Evolutionary conservation across 805 yeast species (phyloP).

Genomic region (Candida morakotiae): DNA sequence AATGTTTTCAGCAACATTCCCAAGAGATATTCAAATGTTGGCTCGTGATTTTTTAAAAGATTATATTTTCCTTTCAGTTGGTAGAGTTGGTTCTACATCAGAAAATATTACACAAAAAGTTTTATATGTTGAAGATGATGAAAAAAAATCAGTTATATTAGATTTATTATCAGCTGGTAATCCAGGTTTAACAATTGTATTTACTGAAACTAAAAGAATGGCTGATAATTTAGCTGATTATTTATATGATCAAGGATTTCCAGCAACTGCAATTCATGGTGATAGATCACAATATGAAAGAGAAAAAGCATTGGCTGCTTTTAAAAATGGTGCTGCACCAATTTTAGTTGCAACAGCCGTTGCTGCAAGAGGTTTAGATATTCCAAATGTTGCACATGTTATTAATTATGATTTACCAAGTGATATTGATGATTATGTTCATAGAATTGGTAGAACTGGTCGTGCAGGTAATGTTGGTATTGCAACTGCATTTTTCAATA

Average conservation of each 20-base stretch:
- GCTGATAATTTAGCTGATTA: constrained; percentile 94
- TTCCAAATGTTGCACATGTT: constrained; percentile 97
- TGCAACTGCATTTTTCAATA: constrained; percentile 97
- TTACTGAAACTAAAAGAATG: constrained; percentile 98
- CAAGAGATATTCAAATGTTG: constrained; percentile 92
- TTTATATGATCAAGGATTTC: constrained; percentile 82
- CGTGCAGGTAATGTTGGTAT: constrained; percentile 99
- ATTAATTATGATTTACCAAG: constrained; percentile 95
- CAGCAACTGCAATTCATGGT: constrained; percentile 99
- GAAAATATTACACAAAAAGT: constrained; percentile 96
- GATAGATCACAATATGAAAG: constrained; percentile 97
- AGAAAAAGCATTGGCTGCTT: constrained; percentile 93
- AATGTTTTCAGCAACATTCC: constrained; percentile 99
- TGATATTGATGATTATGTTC: constrained; percentile 98
- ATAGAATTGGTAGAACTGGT: constrained; percentile 99
- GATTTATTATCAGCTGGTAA: constrained; percentile 74
- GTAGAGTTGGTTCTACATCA: constrained; percentile 98
- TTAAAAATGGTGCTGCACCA: constrained; percentile 89
- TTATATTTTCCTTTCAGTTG: constrained; percentile 93
- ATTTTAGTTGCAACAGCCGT: constrained; percentile 98
- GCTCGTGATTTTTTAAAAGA: constrained; percentile 97
- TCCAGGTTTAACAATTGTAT: constrained; percentile 83
- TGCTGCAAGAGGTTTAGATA: constrained; percentile 99
- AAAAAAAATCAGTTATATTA: constrained; percentile 85
- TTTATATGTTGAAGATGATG: constrained; percentile 89